A percentile compares a stretch with the other conserved stretches of the same genome.
phyloP scores from a whole-genome alignment of 169 alveolate species.

The Eimeria acervulina region DNA sequence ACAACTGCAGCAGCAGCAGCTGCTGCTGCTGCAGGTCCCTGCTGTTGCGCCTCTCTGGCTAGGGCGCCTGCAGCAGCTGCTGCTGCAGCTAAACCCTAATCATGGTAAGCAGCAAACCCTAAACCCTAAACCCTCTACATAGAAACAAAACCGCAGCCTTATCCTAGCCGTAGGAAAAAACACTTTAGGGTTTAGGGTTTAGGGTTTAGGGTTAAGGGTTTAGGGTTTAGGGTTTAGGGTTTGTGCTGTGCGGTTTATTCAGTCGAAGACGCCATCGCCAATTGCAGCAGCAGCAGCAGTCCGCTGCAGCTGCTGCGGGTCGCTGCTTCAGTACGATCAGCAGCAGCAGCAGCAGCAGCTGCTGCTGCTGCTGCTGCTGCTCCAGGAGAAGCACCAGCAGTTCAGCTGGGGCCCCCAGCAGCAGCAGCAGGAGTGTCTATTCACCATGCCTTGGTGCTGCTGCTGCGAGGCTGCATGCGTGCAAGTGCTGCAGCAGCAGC shows the following conservation, averaged over 20 bases:
- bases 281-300: neutral
- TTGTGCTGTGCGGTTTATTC: neutral
- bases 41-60: neutral
- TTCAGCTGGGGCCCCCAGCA: too few species aligned
- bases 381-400: neutral
- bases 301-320: neutral
- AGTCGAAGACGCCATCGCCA: neutral
- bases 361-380: neutral
- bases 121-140: too few species aligned
- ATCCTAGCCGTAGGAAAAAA: too few species aligned
- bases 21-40: neutral
- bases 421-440: too few species aligned
- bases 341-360: neutral
- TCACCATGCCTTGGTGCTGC: neutral
- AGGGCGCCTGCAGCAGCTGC: slow-evolving; percentile 1
- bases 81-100: neutral
- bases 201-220: neutral
- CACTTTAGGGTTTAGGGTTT: neutral
- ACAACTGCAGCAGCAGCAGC: slow-evolving; percentile 33
- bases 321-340: neutral
- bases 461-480: slow-evolving; percentile 31
- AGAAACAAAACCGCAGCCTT: too few species aligned
- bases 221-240: slow-evolving; percentile 15
- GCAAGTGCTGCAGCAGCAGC: neutral
- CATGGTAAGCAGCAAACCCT: neutral